phyloP scores from a whole-genome alignment of 192 early-diverging fungal genomes.

The Backusella australiensis region DNA sequence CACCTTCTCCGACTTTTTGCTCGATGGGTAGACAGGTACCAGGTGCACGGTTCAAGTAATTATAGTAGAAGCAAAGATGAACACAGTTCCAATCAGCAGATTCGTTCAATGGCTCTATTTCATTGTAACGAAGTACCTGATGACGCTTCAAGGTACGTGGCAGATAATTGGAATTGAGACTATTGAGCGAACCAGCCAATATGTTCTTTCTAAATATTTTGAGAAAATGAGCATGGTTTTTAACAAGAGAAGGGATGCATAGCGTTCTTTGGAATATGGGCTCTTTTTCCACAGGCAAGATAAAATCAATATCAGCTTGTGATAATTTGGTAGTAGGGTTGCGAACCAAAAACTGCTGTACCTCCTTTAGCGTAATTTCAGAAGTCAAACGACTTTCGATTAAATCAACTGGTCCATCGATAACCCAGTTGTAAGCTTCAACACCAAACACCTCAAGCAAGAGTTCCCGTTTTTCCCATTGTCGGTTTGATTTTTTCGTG shows the following conservation, averaged over 20 bases:
- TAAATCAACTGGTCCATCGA: constrained; percentile 56
- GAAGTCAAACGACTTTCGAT: constrained; percentile 63
- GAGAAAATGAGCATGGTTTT: constrained; percentile 60
- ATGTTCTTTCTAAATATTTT: constrained; percentile 64
- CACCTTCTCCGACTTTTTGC: constrained; percentile 45
- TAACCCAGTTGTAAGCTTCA: constrained; percentile 56
- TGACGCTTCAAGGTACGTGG: constrained; percentile 36
- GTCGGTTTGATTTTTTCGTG: not conserved
- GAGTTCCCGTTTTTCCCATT: constrained; percentile 47
- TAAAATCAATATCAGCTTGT: constrained; percentile 75
- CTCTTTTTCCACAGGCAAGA: constrained; percentile 58
- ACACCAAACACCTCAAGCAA: constrained; percentile 74
- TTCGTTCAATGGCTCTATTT: constrained; percentile 8
- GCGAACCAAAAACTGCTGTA: constrained; percentile 64
- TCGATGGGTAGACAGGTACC: constrained; percentile 39
- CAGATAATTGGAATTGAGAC: constrained; percentile 43
- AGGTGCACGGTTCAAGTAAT: constrained; percentile 34
- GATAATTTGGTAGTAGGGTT: constrained; percentile 66
- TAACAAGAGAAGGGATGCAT: constrained; percentile 51
- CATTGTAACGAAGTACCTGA: constrained; percentile 39
- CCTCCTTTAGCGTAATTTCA: constrained; percentile 58
- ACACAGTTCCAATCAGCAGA: not conserved
- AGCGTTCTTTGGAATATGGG: constrained; percentile 40
- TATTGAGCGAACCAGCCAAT: constrained; percentile 39
- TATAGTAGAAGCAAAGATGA: constrained; percentile 56